A percentile compares a stretch with the other conserved stretches of the same genome.
Evolutionary conservation across 208 protist genomes (phyloP).

Genomic region (Trypanosoma congolense): DNA sequence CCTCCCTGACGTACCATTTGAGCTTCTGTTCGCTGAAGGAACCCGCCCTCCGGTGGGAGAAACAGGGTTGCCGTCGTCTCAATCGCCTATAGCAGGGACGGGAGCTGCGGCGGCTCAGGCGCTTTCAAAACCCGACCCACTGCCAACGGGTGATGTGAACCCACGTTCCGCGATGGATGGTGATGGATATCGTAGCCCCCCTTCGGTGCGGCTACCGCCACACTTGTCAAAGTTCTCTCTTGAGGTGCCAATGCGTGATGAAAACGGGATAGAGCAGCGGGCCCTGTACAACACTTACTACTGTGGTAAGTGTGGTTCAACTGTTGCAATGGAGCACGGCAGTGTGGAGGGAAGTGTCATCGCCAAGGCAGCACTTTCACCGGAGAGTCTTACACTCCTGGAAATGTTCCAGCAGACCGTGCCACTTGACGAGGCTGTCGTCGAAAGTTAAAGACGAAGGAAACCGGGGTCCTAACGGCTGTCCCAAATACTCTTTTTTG

Average conservation of each 20-base stretch:
- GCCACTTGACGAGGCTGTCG: background rate
- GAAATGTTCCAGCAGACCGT: constrained; percentile 47
- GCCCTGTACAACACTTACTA: constrained; percentile 43
- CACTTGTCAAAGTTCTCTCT: constrained; percentile 8
- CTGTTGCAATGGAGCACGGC: constrained; percentile 52
- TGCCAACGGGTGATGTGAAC: background rate
- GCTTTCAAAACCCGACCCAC: background rate
- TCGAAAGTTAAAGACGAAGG: background rate
- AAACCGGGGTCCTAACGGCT: no score
- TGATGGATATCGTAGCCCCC: constrained; percentile 1
- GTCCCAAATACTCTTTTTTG: constrained; percentile 1
- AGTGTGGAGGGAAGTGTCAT: constrained; percentile 58
- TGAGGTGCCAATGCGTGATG: constrained; percentile 8
- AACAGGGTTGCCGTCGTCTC: background rate
- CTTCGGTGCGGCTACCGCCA: background rate
- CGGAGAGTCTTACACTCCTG: constrained; percentile 41
- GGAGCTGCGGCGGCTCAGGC: constrained; percentile 13
- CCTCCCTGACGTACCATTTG: constrained; percentile 37
- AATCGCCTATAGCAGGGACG: constrained; percentile 1
- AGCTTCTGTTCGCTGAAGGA: constrained; percentile 8
- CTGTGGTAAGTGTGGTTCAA: constrained; percentile 52
- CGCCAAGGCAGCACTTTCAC: constrained; percentile 40
- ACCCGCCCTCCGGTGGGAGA: background rate
- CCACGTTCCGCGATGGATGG: background rate
- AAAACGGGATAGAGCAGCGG: background rate